Evolutionary conservation across 2,329 filamentous ascomycete genomes (phyloP), one percentile per base, ranked within the genome.

Genomic region (Alternaria hordeiaustralica): DNA sequence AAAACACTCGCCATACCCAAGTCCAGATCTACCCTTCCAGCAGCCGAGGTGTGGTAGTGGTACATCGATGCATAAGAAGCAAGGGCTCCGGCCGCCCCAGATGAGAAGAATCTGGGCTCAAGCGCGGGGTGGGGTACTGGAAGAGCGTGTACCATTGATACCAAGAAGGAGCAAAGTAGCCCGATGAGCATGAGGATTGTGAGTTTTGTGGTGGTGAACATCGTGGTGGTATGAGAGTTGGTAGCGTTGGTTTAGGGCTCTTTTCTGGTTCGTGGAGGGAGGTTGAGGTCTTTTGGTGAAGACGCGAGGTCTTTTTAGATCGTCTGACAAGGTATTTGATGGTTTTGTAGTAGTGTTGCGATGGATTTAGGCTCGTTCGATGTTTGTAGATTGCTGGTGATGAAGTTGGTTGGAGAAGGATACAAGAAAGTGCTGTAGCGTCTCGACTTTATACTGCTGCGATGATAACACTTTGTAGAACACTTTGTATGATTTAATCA

Each of bases 281-380:
- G 21, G 21, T 21, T 21, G 20, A n/a, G 9, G 13, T 47, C 2
- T 47, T 30, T 2, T 30, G 28, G 23, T 10, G 21, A 3, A 26
- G 3, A 10, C 15, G 21, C 15, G 7, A 11, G 45, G 21, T 8
- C 0, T 11, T 4, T 18, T n/a, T 5, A 4, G 6, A 0, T 28
- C 3, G 21, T 8, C 26, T 21, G 26, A 33, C 6, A 21, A 5
- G 15, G 11, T 6, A 33, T 8, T 0, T 21, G 11, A 30, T 26
- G n/a, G 5, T 21, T 21, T 50, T 1, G 3, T 7, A 7, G 47
- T 18, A 21, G 11, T 2, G 18, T 20, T 33, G 8, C 33, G 26
- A 4, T 7, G 26, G 26, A 1, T 21, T 50, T 15, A 6, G 1
- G n/a, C 18, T 6, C 20, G 10, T 33, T 33, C 4, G 47, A 33